These are phyloP conservation scores for Guillardia theta DNA, from an alignment of 78 protist species.

Conservation along the genomic window DNA sequence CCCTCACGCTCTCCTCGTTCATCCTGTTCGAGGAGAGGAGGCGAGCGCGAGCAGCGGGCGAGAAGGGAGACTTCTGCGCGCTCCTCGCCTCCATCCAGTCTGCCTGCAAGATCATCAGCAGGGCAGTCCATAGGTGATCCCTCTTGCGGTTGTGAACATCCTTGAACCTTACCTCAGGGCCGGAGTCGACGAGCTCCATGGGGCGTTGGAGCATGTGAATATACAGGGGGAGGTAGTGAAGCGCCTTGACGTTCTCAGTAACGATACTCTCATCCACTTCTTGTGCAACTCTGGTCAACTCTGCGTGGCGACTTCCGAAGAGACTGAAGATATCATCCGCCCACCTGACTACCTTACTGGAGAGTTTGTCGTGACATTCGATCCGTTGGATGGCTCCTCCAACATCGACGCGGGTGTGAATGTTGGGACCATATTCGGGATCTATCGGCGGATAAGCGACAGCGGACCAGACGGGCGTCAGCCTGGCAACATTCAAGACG, in stretches of 20 bases:
- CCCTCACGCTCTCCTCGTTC: not conserved
- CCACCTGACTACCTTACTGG: not conserved
- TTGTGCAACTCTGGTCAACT: not conserved
- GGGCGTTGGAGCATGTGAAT: slow-evolving; percentile 32
- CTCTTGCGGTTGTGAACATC: not conserved
- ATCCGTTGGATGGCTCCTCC: slow-evolving; percentile 80
- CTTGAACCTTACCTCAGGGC: not conserved
- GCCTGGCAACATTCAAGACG: slow-evolving; percentile 19
- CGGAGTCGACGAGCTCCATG: not conserved
- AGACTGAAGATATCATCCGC: not conserved
- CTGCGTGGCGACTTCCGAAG: not conserved
- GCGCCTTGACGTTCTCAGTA: slow-evolving; percentile 70
- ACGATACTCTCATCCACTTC: slow-evolving; percentile 38
- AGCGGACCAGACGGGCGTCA: not conserved
- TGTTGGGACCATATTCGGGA: slow-evolving; percentile 77
- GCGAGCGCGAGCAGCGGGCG: not conserved
- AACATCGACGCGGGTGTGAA: slow-evolving; percentile 71
- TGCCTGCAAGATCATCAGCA: not conserved
- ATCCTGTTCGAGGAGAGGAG: not conserved
- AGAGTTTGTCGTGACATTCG: slow-evolving; percentile 49
- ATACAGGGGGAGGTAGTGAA: slow-evolving; percentile 63
- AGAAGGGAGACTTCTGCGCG: not conserved
- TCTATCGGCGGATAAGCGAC: slow-evolving; percentile 52
- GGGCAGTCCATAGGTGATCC: not conserved
- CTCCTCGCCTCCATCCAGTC: not conserved